These are phyloP conservation scores for Xylaria digitata DNA, from an alignment of 2,329 filamentous ascomycete genomes.

Conservation along the genomic window DNA sequence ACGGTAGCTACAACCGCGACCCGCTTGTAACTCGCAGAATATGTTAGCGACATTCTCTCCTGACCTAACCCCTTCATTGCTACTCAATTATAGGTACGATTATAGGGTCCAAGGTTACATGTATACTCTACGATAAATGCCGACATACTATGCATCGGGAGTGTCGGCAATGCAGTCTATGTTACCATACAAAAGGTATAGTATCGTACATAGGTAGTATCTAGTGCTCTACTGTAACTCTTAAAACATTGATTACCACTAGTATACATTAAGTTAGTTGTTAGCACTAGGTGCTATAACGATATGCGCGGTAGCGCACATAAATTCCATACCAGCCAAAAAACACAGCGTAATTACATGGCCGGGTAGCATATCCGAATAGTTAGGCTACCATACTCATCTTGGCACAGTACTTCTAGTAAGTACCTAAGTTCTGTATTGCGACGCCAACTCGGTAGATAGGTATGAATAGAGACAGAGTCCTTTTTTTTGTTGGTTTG, in stretches of 20 bases:
- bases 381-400: background rate
- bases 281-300: too few species aligned
- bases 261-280: too few species aligned
- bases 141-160: slow-evolving; percentile 11
- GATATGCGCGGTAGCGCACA: background rate
- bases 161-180: slow-evolving; percentile 12
- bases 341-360: slow-evolving; percentile 10
- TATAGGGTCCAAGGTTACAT: too few species aligned
- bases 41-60: background rate
- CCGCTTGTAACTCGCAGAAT: too few species aligned
- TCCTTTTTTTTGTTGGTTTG: background rate
- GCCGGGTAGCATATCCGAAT: slow-evolving; percentile 1
- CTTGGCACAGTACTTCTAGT: background rate
- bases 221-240: too few species aligned
- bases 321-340: too few species aligned
- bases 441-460: background rate
- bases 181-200: too few species aligned
- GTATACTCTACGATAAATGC: background rate
- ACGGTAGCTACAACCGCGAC: background rate
- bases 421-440: background rate
- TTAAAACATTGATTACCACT: too few species aligned
- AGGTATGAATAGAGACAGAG: too few species aligned
- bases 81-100: background rate
- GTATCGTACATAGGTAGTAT: too few species aligned
- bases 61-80: background rate